Percentiles rank a stretch among this genome's conserved stretches.
These are phyloP conservation scores for Wickerhamomyces sydowiorum DNA, from an alignment of 805 yeast genomes.

Conservation along the genomic window DNA sequence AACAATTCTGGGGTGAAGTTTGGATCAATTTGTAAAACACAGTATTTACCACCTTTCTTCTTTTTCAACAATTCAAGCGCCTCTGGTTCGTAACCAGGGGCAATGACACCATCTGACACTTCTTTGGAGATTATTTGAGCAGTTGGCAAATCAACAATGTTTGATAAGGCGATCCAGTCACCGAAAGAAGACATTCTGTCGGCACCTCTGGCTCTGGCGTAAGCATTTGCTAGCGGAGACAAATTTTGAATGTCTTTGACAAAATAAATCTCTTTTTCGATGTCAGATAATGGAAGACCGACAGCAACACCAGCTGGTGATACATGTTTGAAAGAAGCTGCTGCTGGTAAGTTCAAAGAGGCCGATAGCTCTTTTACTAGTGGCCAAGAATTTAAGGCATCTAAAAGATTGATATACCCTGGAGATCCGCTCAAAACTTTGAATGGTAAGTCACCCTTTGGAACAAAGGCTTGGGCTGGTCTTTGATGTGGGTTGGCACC, in stretches of 20 bases:
- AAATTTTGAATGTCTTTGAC: slow-evolving; percentile 91
- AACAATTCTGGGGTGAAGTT: slow-evolving; percentile 73
- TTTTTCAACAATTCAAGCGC: slow-evolving; percentile 83
- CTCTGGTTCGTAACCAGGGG: slow-evolving; percentile 92
- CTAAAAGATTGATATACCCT: slow-evolving; percentile 94
- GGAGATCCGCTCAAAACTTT: slow-evolving; percentile 93
- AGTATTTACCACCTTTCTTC: slow-evolving; percentile 97
- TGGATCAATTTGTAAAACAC: slow-evolving; percentile 94
- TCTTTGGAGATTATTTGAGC: slow-evolving; percentile 96
- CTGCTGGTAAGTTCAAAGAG: slow-evolving; percentile 92
- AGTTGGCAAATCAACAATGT: slow-evolving; percentile 93
- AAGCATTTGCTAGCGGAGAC: slow-evolving; percentile 95
- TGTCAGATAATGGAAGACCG: slow-evolving; percentile 85
- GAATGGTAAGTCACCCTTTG: slow-evolving; percentile 86
- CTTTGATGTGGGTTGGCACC: slow-evolving; percentile 99
- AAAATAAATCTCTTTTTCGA: slow-evolving; percentile 92
- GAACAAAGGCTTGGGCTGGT: slow-evolving; percentile 95
- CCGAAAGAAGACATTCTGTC: slow-evolving; percentile 99
- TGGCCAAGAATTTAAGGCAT: slow-evolving; percentile 98
- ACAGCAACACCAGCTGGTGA: slow-evolving; percentile 99
- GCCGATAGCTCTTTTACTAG: slow-evolving; percentile 95
- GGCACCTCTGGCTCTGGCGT: slow-evolving; percentile 99
- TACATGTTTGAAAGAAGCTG: slow-evolving; percentile 98
- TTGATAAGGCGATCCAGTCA: slow-evolving; percentile 95
- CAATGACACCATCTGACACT: slow-evolving; percentile 98